Conservation (phyloP, 2,329 filamentous ascomycete genomes). For the Scortechinia acanthostroma region DNA sequence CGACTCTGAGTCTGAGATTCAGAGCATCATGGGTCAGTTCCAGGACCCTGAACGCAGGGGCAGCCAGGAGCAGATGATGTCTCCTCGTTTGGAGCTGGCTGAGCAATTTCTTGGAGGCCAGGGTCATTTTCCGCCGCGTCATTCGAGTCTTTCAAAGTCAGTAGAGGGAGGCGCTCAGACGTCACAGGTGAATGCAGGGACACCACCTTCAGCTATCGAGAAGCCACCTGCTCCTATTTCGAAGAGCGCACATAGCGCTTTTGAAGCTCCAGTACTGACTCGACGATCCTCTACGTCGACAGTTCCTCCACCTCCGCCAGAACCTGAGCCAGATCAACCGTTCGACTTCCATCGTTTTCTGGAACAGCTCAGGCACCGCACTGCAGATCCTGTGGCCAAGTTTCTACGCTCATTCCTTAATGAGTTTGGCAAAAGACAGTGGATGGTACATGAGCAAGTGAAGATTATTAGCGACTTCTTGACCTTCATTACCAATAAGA, state of each 20-base stretch:
- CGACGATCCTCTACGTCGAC: slow-evolving; percentile 9
- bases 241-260: neutral
- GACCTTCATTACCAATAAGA: slow-evolving; percentile 71
- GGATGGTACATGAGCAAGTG: slow-evolving; percentile 75
- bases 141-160: slow-evolving; percentile 42
- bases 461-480: slow-evolving; percentile 73
- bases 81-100: slow-evolving; percentile 51
- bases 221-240: neutral
- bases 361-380: slow-evolving; percentile 66
- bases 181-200: neutral
- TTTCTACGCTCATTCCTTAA: slow-evolving; percentile 66
- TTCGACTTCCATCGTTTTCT: slow-evolving; percentile 74
- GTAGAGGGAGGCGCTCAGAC: neutral
- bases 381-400: slow-evolving; percentile 68
- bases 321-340: slow-evolving; percentile 58
- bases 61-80: slow-evolving; percentile 58
- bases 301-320: slow-evolving; percentile 34
- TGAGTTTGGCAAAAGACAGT: slow-evolving; percentile 72
- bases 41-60: slow-evolving; percentile 42
- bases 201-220: neutral
- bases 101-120: slow-evolving; percentile 44
- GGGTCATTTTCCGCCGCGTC: slow-evolving; percentile 48
- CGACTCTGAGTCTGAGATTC: slow-evolving; percentile 58
- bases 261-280: neutral
- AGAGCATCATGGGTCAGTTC: slow-evolving; percentile 71